Base-by-base conservation (phyloP, 306 rosid species). In the Cicer judaicum region DNA sequence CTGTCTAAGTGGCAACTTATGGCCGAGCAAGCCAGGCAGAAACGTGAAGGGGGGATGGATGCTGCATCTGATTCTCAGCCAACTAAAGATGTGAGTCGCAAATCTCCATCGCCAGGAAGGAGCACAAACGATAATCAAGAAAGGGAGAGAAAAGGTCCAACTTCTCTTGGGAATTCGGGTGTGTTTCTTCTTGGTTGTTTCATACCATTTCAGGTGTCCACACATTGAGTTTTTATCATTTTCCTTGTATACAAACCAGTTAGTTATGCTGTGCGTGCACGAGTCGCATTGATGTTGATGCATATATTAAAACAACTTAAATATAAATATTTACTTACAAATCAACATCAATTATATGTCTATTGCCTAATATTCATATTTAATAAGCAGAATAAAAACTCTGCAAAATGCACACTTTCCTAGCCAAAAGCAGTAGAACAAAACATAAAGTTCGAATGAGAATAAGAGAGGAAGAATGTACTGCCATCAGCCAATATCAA, bases 11-110 rank as follows among this genome's bases (percentile, higher is more conserved):
- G 97, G 98, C 94, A 91, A 75, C 94, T 91, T 73, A 93, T 91
- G 97, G 97, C 94, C 59, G 97, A 93, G 89, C 96, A 91, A 84
- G 96, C 97, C 41, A 85, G 91, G 75, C 96, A 94, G 83, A 91
- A 91, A 77, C 97, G 93, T 77, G 96, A 89, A 86, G 97, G 91
- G 10, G 93, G 88, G 54, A 11, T 5, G n/a, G 97, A 90, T 70
- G 62, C 84, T 50, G 82, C 88, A 82, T 80, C 96, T 76, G 78
- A 87, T 63, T 88, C 97, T 77, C 94, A 88, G 77, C 71, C 85
- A 57, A 80, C 86, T 68, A 88, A 93, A 81, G 98, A 91, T 84
- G 79, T 38, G 63, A 85, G 44, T 61, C 93, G 82, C 80, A 87
- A 83, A 86, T 70, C 88, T 80, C 66, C 83, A 49, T 90, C 89